Evolutionary conservation across 2,329 filamentous ascomycete species (phyloP).

Genomic region (Epichloe bromicola): DNA sequence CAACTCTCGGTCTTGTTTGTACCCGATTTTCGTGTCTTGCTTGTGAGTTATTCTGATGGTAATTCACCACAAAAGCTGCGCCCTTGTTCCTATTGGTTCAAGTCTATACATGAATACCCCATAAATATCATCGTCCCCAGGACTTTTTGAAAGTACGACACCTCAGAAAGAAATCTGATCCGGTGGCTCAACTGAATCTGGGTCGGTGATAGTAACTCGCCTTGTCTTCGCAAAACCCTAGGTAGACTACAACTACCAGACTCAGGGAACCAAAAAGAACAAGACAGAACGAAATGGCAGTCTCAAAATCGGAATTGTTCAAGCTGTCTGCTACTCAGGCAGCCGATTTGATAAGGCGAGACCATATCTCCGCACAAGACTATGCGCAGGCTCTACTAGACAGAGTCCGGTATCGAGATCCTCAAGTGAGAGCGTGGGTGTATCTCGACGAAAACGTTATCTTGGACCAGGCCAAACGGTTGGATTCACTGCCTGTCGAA

Average conservation of each 20-base stretch:
- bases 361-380: constrained; percentile 30
- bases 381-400: constrained; percentile 35
- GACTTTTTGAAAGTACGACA: neutral
- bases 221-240: neutral
- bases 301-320: constrained; percentile 1
- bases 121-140: neutral
- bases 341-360: constrained; percentile 6
- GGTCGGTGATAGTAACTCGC: neutral
- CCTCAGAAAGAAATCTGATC: neutral
- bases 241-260: neutral
- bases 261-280: neutral
- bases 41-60: neutral
- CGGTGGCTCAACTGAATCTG: too few species aligned
- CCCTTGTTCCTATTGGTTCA: neutral
- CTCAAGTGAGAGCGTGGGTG: constrained; percentile 36
- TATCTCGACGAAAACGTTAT: constrained; percentile 33
- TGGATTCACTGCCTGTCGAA: constrained; percentile 34
- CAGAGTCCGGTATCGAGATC: constrained; percentile 31
- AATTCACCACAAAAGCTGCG: neutral
- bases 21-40: neutral
- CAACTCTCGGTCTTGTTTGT: neutral
- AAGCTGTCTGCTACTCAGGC: constrained; percentile 4
- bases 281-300: neutral
- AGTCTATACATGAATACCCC: neutral
- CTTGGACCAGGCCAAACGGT: constrained; percentile 32